These are phyloP conservation scores for Barnettozyma salicaria DNA, from an alignment of 805 yeast species.

Conservation along the genomic window DNA sequence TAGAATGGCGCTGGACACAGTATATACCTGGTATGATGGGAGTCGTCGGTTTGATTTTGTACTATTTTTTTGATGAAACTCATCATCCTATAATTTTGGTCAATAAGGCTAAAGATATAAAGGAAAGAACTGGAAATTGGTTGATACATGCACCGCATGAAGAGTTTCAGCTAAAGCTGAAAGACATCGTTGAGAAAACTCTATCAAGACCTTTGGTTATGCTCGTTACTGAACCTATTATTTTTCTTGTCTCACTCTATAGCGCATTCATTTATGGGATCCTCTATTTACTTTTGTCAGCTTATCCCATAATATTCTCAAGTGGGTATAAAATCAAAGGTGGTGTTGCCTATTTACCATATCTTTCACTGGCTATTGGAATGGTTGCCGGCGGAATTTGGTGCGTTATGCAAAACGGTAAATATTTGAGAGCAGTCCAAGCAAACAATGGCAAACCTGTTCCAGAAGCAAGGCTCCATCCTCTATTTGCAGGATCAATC, in stretches of 20 bases:
- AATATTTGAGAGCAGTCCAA: slow-evolving; percentile 41
- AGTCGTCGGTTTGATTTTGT: slow-evolving; percentile 34
- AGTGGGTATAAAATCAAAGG: slow-evolving; percentile 54
- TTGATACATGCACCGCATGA: slow-evolving; percentile 77
- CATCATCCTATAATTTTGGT: slow-evolving; percentile 65
- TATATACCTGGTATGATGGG: slow-evolving; percentile 64
- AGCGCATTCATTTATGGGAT: slow-evolving; percentile 79
- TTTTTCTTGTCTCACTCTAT: slow-evolving; percentile 62
- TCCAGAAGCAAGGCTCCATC: slow-evolving; percentile 79
- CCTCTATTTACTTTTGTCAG: slow-evolving; percentile 65
- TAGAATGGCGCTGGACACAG: slow-evolving; percentile 86
- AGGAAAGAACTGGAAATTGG: slow-evolving; percentile 74
- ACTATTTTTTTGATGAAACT: slow-evolving; percentile 55
- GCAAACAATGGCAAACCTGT: slow-evolving; percentile 52
- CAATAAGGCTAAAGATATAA: slow-evolving; percentile 56
- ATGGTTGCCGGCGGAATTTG: slow-evolving; percentile 49
- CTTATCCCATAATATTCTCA: slow-evolving; percentile 66
- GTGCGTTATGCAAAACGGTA: slow-evolving; percentile 47
- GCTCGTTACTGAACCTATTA: slow-evolving; percentile 66
- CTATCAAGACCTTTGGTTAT: slow-evolving; percentile 62
- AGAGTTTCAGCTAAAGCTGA: slow-evolving; percentile 46
- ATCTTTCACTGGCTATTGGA: slow-evolving; percentile 70
- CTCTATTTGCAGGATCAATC: slow-evolving; percentile 68
- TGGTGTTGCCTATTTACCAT: slow-evolving; percentile 74
- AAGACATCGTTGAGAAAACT: slow-evolving; percentile 56